These are phyloP conservation scores for Asterophora lycoperdoides DNA, from an alignment of 768 basidiomycete species.

Conservation along the genomic window DNA sequence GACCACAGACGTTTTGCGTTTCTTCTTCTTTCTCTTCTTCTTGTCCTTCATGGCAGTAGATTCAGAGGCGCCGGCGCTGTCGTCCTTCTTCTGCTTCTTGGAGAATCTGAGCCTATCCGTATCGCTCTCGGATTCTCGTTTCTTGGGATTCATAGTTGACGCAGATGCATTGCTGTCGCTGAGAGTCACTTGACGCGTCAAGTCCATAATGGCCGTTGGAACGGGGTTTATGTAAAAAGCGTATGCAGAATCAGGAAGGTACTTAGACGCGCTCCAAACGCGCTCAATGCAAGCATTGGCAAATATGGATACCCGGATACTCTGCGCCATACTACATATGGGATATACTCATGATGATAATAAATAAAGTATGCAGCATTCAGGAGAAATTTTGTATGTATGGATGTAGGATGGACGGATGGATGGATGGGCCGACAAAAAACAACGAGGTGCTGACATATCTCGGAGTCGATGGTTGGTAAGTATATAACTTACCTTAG, in stretches of 20 bases:
- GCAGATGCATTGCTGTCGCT: slow-evolving; percentile 24
- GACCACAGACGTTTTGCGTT: slow-evolving; percentile 32
- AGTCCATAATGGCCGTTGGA: slow-evolving; percentile 7
- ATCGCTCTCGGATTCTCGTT: slow-evolving; percentile 28
- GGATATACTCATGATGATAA: no score
- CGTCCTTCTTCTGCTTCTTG: slow-evolving; percentile 30
- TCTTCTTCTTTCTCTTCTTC: slow-evolving; percentile 35
- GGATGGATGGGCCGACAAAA: no score
- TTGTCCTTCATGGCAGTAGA: slow-evolving; percentile 27
- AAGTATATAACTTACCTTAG: no score
- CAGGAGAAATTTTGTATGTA: no score
- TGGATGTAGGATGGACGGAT: no score
- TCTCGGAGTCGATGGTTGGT: no score
- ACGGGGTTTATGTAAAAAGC: slow-evolving; percentile 8
- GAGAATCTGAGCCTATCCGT: slow-evolving; percentile 17
- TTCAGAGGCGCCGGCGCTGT: slow-evolving; percentile 9
- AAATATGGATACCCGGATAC: no score
- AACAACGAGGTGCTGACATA: no score
- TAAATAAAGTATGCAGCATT: no score
- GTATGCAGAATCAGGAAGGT: not conserved
- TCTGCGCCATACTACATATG: no score
- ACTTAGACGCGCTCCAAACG: no score
- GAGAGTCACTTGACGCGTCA: slow-evolving; percentile 34
- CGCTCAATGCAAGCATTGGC: not conserved
- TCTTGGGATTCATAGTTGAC: slow-evolving; percentile 27